Evolutionary conservation across 1,284 basidiomycete genomes (phyloP).

Genomic region (Sanghuangporus sanghuang): DNA sequence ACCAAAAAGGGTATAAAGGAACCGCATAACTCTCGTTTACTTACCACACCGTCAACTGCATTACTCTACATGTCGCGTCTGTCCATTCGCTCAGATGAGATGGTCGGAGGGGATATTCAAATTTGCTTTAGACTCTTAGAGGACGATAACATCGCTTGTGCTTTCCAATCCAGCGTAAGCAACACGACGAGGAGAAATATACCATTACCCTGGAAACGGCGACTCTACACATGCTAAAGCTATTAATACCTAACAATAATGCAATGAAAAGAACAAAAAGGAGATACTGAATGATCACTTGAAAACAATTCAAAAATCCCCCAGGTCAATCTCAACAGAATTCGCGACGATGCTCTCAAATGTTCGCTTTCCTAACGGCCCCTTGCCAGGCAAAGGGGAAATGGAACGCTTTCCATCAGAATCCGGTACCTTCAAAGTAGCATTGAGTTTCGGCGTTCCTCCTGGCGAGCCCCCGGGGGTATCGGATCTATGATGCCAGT

Average conservation of each 20-base stretch:
- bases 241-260: not conserved
- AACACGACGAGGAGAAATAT: too few species aligned
- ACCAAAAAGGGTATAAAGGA: too few species aligned
- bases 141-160: too few species aligned
- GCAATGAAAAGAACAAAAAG: not conserved
- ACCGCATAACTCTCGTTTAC: too few species aligned
- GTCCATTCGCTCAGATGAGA: too few species aligned
- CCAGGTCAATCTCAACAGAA: slow-evolving; percentile 69
- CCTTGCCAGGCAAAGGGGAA: slow-evolving; percentile 36
- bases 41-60: too few species aligned
- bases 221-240: not conserved
- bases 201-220: too few species aligned
- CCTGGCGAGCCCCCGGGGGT: slow-evolving; percentile 17
- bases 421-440: slow-evolving; percentile 24
- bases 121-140: too few species aligned
- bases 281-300: not conserved
- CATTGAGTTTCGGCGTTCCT: slow-evolving; percentile 22
- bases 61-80: too few species aligned
- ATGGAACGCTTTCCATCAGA: slow-evolving; percentile 30
- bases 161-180: too few species aligned
- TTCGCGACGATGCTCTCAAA: slow-evolving; percentile 58
- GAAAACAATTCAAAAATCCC: slow-evolving; percentile 51
- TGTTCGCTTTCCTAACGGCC: slow-evolving; percentile 33
- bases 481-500: slow-evolving; percentile 5
- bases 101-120: too few species aligned